phyloP scores from a whole-genome alignment of 1,284 basidiomycete species.

The Microbotryum violaceum region DNA sequence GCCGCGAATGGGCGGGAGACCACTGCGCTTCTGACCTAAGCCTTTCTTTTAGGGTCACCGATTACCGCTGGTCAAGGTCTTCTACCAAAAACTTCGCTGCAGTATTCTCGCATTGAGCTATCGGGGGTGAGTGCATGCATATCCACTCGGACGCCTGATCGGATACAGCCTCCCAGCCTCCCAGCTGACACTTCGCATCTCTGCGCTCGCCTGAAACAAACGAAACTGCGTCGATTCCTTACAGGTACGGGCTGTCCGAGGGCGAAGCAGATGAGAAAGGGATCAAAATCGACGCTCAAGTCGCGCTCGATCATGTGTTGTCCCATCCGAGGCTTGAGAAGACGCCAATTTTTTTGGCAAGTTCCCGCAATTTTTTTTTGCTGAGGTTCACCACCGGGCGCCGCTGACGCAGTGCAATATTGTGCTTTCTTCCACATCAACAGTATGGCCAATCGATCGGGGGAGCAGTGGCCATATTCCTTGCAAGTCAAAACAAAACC shows the following conservation, averaged over 20 bases:
- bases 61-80: slow-evolving; percentile 78
- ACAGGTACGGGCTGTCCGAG: slow-evolving; percentile 50
- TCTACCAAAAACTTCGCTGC: slow-evolving; percentile 72
- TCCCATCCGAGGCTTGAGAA: slow-evolving; percentile 60
- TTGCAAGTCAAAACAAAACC: slow-evolving; percentile 68
- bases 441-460: slow-evolving; percentile 92
- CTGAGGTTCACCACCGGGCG: no score
- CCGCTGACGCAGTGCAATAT: slow-evolving; percentile 27
- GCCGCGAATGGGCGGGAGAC: not conserved
- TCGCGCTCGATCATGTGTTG: slow-evolving; percentile 62
- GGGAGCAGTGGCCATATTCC: slow-evolving; percentile 86
- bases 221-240: not conserved
- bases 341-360: slow-evolving; percentile 55
- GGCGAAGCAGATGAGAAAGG: slow-evolving; percentile 77
- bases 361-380: not conserved
- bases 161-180: not conserved
- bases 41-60: slow-evolving; percentile 54
- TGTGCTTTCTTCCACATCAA: slow-evolving; percentile 40
- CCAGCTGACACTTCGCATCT: not conserved
- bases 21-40: not conserved
- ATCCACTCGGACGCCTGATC: not conserved
- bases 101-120: slow-evolving; percentile 86
- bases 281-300: slow-evolving; percentile 33
- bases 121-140: slow-evolving; percentile 53
- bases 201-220: not conserved